Percentiles rank a stretch among this genome's conserved stretches.
These are phyloP conservation scores for Yamadazyma pseudoaaseri DNA, from an alignment of 1,139 yeast species.

Conservation along the genomic window DNA sequence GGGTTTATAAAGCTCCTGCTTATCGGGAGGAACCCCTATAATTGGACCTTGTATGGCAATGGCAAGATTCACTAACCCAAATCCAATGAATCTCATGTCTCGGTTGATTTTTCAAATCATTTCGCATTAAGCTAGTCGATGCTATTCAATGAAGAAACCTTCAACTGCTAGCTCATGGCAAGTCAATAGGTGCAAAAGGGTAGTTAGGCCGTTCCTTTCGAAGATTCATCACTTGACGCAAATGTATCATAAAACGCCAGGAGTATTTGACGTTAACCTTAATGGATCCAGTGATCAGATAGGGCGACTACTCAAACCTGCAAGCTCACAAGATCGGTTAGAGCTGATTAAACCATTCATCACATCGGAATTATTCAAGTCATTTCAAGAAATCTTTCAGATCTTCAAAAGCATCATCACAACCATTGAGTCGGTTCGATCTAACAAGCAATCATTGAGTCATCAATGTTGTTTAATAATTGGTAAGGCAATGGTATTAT, in stretches of 20 bases:
- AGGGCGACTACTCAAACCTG: constrained; percentile 18
- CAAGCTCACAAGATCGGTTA: constrained; percentile 25
- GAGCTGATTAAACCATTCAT: constrained; percentile 23
- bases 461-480: constrained; percentile 28
- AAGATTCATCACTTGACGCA: constrained; percentile 36
- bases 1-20: constrained; percentile 54
- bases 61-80: background rate
- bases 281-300: background rate
- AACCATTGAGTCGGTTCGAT: constrained; percentile 12
- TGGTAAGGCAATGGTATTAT: constrained; percentile 33
- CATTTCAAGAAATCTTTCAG: constrained; percentile 30
- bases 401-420: constrained; percentile 26
- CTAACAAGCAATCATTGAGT: constrained; percentile 20
- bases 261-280: constrained; percentile 4
- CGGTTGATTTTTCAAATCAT: no score
- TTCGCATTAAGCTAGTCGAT: no score
- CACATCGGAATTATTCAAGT: constrained; percentile 24
- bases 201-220: constrained; percentile 36
- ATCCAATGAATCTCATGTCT: background rate
- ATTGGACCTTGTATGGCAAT: constrained; percentile 8
- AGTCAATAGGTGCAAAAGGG: constrained; percentile 28
- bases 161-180: constrained; percentile 2
- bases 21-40: constrained; percentile 34
- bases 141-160: background rate
- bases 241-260: constrained; percentile 9